phyloP scores from a whole-genome alignment of 2,329 filamentous ascomycete species.

The Phyllosticta ampelicida region DNA sequence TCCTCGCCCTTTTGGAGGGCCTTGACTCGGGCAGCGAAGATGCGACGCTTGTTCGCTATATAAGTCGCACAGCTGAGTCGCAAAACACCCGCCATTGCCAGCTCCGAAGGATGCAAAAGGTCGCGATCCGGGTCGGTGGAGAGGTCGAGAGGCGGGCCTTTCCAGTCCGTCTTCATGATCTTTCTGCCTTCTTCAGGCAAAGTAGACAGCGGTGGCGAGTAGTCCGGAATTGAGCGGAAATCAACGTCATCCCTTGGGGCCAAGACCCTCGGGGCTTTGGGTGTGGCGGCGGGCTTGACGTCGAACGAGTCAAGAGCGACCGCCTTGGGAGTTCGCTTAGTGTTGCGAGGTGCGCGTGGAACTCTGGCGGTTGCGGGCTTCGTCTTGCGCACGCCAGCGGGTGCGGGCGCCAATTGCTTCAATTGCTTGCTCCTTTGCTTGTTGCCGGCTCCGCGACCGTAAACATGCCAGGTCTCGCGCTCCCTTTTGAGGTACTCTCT shows the following conservation, averaged over 20 bases:
- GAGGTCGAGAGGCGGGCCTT: slow-evolving; percentile 68
- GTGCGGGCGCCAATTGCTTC: slow-evolving; percentile 28
- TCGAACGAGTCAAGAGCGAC: slow-evolving; percentile 27
- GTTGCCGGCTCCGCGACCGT: slow-evolving; percentile 21
- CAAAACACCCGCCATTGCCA: slow-evolving; percentile 64
- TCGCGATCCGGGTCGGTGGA: slow-evolving; percentile 57
- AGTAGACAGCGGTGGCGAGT: slow-evolving; percentile 56
- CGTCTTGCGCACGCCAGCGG: slow-evolving; percentile 22
- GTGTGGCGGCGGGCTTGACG: slow-evolving; percentile 26
- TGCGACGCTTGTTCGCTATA: slow-evolving; percentile 82
- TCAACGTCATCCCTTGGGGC: slow-evolving; percentile 77
- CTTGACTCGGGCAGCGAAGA: slow-evolving; percentile 68
- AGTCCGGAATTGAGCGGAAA: slow-evolving; percentile 60
- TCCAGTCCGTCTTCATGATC: slow-evolving; percentile 73
- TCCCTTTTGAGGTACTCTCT: slow-evolving; percentile 43
- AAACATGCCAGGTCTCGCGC: slow-evolving; percentile 36
- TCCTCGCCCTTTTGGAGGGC: slow-evolving; percentile 60
- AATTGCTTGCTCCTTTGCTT: slow-evolving; percentile 21
- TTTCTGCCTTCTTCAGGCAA: slow-evolving; percentile 54
- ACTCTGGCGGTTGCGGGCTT: slow-evolving; percentile 25
- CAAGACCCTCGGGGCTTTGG: slow-evolving; percentile 48
- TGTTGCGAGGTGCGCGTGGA: slow-evolving; percentile 23
- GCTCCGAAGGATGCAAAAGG: slow-evolving; percentile 68
- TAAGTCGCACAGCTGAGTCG: slow-evolving; percentile 81
- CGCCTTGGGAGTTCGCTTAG: slow-evolving; percentile 24